phyloP scores from a whole-genome alignment of 2,329 filamentous ascomycete species.

The Trichothecium sympodiale region DNA sequence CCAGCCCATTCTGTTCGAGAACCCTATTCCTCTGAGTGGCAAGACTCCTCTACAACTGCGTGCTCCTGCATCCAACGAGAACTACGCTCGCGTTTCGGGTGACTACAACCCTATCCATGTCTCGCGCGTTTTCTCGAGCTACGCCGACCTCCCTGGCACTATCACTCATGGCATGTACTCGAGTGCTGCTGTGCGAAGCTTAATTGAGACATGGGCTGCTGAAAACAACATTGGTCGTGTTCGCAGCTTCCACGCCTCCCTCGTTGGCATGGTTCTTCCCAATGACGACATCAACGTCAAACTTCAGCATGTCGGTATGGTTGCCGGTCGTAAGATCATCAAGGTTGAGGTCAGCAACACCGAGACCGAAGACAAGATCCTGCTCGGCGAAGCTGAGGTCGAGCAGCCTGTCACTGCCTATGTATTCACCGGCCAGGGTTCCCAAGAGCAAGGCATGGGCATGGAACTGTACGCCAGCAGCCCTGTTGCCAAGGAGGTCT shows the following conservation, averaged over 20 bases:
- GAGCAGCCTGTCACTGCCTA: constrained; percentile 96
- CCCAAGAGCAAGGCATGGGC: constrained; percentile 98
- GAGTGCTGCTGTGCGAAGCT: constrained; percentile 85
- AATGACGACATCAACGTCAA: constrained; percentile 93
- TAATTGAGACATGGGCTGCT: constrained; percentile 97
- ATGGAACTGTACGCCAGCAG: constrained; percentile 97
- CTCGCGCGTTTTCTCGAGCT: constrained; percentile 89
- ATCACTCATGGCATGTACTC: constrained; percentile 99
- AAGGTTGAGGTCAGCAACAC: constrained; percentile 95
- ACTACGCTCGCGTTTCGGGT: constrained; percentile 91
- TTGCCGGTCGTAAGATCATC: constrained; percentile 96
- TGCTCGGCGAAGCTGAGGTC: constrained; percentile 90
- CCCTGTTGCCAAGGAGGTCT: constrained; percentile 88
- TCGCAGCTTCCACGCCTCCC: constrained; percentile 88
- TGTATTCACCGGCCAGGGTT: constrained; percentile 96
- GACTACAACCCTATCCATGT: constrained; percentile 99
- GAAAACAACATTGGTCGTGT: constrained; percentile 98
- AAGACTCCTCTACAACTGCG: constrained; percentile 81
- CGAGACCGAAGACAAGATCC: constrained; percentile 91
- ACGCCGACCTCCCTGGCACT: constrained; percentile 89
- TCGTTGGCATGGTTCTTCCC: constrained; percentile 97
- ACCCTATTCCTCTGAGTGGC: constrained; percentile 88
- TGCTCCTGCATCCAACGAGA: constrained; percentile 93
- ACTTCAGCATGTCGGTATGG: constrained; percentile 94
- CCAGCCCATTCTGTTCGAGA: constrained; percentile 94